phyloP scores from a whole-genome alignment of 306 rosid species.

The Coriaria nepalensis region DNA sequence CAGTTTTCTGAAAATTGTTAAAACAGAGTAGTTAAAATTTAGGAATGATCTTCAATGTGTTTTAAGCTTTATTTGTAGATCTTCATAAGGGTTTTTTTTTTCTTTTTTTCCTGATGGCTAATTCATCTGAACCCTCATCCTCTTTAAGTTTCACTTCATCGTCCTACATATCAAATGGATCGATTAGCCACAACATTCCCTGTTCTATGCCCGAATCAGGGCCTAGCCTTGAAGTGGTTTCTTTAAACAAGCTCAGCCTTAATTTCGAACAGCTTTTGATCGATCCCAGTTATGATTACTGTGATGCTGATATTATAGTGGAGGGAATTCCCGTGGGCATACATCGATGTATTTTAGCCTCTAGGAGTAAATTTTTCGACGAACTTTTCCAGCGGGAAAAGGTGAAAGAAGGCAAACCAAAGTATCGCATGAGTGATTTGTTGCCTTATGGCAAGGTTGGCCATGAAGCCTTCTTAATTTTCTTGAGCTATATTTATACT shows the following conservation, averaged over 20 bases:
- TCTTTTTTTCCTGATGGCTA: constrained; percentile 29
- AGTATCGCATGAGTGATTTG: constrained; percentile 22
- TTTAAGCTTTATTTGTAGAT: neutral
- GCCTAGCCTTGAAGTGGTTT: constrained; percentile 54
- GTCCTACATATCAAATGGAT: constrained; percentile 62
- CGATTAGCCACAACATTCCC: constrained; percentile 34
- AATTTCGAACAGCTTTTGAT: constrained; percentile 37
- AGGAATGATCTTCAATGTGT: constrained; percentile 7
- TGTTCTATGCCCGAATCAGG: constrained; percentile 29
- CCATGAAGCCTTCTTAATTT: constrained; percentile 33
- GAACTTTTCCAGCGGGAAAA: constrained; percentile 25
- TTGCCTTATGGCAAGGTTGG: constrained; percentile 45
- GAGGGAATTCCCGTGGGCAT: constrained; percentile 32
- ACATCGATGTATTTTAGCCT: constrained; percentile 40
- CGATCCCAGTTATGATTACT: constrained; percentile 24
- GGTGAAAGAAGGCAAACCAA: constrained; percentile 24
- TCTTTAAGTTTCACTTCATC: constrained; percentile 83
- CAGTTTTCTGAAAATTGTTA: too few relatives aligned
- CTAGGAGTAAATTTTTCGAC: constrained; percentile 31
- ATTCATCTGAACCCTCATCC: constrained; percentile 64
- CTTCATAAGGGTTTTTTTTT: neutral
- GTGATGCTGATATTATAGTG: constrained; percentile 36
- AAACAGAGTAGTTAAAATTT: neutral
- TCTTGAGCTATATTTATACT: constrained; percentile 34
- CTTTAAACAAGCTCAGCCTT: constrained; percentile 38